phyloP scores from a whole-genome alignment of 306 rosid species.

The Vigna unguiculata region DNA sequence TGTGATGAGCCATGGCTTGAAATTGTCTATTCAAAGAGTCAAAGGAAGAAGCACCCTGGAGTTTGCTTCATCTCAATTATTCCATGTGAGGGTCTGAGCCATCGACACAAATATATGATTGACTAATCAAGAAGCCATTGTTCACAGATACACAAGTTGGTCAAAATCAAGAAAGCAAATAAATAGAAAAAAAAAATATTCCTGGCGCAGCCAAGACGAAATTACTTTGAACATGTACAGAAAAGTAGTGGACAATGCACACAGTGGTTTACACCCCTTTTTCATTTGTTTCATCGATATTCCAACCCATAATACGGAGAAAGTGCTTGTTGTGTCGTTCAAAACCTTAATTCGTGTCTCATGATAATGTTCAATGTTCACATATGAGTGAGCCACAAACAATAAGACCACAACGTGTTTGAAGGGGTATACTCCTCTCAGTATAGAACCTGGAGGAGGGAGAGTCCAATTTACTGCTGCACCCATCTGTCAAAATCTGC shows the following conservation, averaged over 20 bases:
- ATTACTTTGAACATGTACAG: conserved; percentile 46
- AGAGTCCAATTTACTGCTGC: conserved; percentile 44
- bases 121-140: conserved; percentile 31
- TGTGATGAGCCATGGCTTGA: conserved; percentile 39
- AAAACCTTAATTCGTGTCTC: conserved; percentile 24
- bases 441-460: conserved; percentile 42
- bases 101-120: conserved; percentile 22
- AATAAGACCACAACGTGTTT: conserved; percentile 36
- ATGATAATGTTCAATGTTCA: conserved; percentile 27
- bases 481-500: conserved; percentile 3
- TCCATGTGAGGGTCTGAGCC: not conserved
- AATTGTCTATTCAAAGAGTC: conserved; percentile 56
- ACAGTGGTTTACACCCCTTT: not conserved
- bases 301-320: conserved; percentile 43
- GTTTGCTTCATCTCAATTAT: conserved; percentile 1
- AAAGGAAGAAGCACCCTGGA: conserved; percentile 45
- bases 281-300: conserved; percentile 4
- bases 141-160: not conserved
- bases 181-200: not conserved
- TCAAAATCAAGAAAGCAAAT: conserved; percentile 21
- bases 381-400: conserved; percentile 1
- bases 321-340: conserved; percentile 28
- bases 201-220: conserved; percentile 42
- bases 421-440: conserved; percentile 37
- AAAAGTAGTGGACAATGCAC: conserved; percentile 27